A percentile compares a stretch with the other conserved stretches of the same genome.
Conservation (phyloP, 2,329 filamentous ascomycete genomes). For the Ophiostoma quercus region DNA sequence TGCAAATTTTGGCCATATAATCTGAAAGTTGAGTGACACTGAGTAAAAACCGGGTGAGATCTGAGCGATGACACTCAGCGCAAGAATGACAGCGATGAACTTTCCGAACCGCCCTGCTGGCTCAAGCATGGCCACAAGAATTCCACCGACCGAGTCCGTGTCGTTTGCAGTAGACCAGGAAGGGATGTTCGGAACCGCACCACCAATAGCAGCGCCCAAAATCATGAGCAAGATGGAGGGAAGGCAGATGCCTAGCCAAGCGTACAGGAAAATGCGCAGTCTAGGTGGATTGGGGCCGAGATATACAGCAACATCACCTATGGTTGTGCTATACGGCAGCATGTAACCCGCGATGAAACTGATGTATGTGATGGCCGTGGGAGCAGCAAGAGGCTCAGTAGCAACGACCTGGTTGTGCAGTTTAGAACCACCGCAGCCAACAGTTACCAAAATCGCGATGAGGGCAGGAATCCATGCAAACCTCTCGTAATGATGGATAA, state of each 20-base stretch:
- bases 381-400: conserved; percentile 29
- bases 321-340: conserved; percentile 56
- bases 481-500: conserved; percentile 28
- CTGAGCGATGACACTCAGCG: conserved; percentile 55
- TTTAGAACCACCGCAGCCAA: conserved; percentile 25
- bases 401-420: conserved; percentile 29
- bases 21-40: conserved; percentile 57
- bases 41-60: conserved; percentile 56
- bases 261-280: conserved; percentile 47
- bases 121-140: conserved; percentile 54
- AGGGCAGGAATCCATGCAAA: conserved; percentile 28
- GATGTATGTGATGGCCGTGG: conserved; percentile 47
- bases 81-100: conserved; percentile 55
- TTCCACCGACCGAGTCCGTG: conserved; percentile 50
- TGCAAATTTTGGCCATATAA: conserved; percentile 37
- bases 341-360: conserved; percentile 60
- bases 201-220: conserved; percentile 59
- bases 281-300: conserved; percentile 41
- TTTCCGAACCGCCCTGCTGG: conserved; percentile 56
- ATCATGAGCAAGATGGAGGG: conserved; percentile 57
- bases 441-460: conserved; percentile 26
- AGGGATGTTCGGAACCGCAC: conserved; percentile 50
- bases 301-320: conserved; percentile 58
- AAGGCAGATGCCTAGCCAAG: conserved; percentile 50
- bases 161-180: conserved; percentile 51